Evolutionary conservation across 164 flowering plant genomes (phyloP).

Genomic region (Houttuynia cordata): DNA sequence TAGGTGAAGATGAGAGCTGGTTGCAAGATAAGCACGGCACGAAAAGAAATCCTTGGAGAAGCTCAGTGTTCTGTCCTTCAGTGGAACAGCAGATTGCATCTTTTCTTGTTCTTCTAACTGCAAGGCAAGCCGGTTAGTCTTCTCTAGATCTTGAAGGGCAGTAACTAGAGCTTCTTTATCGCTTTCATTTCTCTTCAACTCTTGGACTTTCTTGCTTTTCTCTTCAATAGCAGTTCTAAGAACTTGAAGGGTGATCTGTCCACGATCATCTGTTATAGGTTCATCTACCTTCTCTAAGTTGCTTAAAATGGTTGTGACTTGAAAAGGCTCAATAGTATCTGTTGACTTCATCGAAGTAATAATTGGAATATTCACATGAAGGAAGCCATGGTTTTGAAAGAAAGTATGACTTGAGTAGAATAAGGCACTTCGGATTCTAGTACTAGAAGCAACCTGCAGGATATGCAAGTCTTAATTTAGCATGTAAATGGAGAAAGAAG

Average conservation of each 20-base stretch:
- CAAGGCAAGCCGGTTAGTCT: constrained; percentile 45
- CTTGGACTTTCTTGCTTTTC: constrained; percentile 46
- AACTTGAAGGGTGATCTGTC: constrained; percentile 32
- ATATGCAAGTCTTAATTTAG: not conserved
- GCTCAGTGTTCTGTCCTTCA: constrained; percentile 15
- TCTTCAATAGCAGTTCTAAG: constrained; percentile 52
- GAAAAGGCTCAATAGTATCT: constrained; percentile 45
- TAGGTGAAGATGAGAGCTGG: constrained; percentile 61
- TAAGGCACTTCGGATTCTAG: constrained; percentile 53
- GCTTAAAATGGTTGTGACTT: constrained; percentile 34
- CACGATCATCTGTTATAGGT: constrained; percentile 9
- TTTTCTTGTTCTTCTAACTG: constrained; percentile 55
- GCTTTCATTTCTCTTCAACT: constrained; percentile 70
- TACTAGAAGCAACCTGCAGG: constrained; percentile 65
- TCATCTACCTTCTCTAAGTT: constrained; percentile 21
- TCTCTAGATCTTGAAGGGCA: constrained; percentile 61
- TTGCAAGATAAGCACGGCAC: constrained; percentile 37
- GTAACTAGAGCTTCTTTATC: constrained; percentile 59
- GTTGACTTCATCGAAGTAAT: constrained; percentile 53
- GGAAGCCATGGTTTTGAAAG: constrained; percentile 61
- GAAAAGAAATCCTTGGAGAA: constrained; percentile 46
- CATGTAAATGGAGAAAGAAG: not conserved
- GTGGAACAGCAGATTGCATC: constrained; percentile 10
- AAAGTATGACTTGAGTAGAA: constrained; percentile 53
- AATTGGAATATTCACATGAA: constrained; percentile 60